These are phyloP conservation scores for Scortechinia acanthostroma DNA, from an alignment of 2,329 filamentous ascomycete species.

Conservation along the genomic window DNA sequence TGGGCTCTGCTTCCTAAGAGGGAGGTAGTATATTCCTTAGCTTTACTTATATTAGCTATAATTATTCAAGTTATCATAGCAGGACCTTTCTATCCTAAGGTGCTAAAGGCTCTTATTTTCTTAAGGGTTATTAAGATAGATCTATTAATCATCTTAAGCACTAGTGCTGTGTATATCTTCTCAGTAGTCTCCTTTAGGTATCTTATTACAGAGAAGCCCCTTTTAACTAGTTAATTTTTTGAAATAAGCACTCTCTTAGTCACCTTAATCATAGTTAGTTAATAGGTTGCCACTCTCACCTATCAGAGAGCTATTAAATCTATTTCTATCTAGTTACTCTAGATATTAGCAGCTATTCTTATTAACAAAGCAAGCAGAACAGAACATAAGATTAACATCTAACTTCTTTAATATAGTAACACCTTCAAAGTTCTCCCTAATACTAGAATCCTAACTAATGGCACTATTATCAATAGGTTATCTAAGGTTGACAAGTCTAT, in stretches of 20 bases:
- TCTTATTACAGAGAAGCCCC: conserved; percentile 25
- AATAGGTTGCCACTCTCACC: conserved; percentile 39
- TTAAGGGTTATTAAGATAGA: conserved; percentile 61
- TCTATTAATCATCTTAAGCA: conserved; percentile 59
- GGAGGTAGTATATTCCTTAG: conserved; percentile 37
- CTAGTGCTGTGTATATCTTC: conserved; percentile 58
- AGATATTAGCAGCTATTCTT: conserved; percentile 45
- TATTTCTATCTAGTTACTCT: conserved; percentile 44
- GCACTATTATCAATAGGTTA: conserved; percentile 50
- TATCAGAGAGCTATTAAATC: conserved; percentile 45
- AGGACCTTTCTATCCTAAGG: conserved; percentile 59
- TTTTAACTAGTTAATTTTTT: conserved; percentile 46
- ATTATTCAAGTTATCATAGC: conserved; percentile 55
- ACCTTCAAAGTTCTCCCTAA: conserved; percentile 56
- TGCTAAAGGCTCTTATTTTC: conserved; percentile 52
- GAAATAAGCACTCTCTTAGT: conserved; percentile 54
- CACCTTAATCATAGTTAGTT: conserved; percentile 50
- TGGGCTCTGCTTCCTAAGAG: conserved; percentile 52
- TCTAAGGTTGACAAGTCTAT: conserved; percentile 72
- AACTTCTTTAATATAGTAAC: conserved; percentile 67
- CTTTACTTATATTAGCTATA: conserved; percentile 56
- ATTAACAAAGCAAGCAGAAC: conserved; percentile 22
- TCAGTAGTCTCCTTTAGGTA: conserved; percentile 46
- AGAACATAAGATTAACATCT: conserved; percentile 48
- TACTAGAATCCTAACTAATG: conserved; percentile 58